Percentiles rank a stretch among this genome's conserved stretches.
phyloP scores from a whole-genome alignment of 2,329 filamentous ascomycete genomes.

The Phoma sp. region DNA sequence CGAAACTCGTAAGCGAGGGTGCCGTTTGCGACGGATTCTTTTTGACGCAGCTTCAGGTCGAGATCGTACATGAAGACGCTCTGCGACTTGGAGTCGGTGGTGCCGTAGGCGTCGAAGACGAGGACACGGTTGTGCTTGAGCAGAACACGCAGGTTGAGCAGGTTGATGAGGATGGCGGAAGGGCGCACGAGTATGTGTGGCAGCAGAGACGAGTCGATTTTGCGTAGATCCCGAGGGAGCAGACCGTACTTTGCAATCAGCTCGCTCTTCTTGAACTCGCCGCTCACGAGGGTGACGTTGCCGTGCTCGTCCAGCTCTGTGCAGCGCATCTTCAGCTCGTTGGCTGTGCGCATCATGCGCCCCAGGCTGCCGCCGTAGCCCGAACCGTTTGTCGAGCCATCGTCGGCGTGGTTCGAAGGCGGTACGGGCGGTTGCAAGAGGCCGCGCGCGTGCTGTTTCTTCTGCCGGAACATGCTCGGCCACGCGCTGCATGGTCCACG shows the following conservation, averaged over 20 bases:
- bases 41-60: conserved; percentile 88
- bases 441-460: conserved; percentile 48
- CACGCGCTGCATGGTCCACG: conserved; percentile 27
- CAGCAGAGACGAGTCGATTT: conserved; percentile 95
- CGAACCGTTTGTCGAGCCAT: conserved; percentile 58
- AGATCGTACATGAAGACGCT: conserved; percentile 98
- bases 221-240: conserved; percentile 90
- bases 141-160: conserved; percentile 93
- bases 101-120: conserved; percentile 95
- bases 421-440: conserved; percentile 64
- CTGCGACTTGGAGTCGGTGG: conserved; percentile 91
- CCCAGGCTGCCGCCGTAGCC: conserved; percentile 59
- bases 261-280: conserved; percentile 97
- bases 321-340: conserved; percentile 86
- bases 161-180: conserved; percentile 90
- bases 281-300: conserved; percentile 88
- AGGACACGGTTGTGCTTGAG: conserved; percentile 95
- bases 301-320: conserved; percentile 95
- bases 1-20: conserved; percentile 92
- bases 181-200: conserved; percentile 94
- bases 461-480: conserved; percentile 32
- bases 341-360: conserved; percentile 77
- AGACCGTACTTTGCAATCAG: conserved; percentile 93
- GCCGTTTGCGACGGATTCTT: conserved; percentile 59
- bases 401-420: conserved; percentile 58